Conservation (phyloP, 768 basidiomycete genomes). For the Boletus rubescentipes region DNA sequence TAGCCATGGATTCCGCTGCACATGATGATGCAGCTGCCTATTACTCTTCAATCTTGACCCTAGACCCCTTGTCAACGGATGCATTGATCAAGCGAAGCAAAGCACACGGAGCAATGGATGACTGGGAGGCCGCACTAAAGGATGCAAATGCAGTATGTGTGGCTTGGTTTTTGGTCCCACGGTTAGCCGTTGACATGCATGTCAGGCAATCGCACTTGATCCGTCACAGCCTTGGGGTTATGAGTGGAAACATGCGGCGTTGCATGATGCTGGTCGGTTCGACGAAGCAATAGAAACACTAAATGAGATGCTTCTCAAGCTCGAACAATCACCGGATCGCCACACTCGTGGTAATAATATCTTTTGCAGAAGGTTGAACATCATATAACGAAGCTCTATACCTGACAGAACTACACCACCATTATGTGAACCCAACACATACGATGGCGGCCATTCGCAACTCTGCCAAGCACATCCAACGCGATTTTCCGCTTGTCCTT, state of each 20-base stretch:
- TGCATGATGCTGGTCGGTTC: slow-evolving; percentile 15
- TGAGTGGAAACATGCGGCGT: slow-evolving; percentile 10
- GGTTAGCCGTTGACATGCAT: not conserved
- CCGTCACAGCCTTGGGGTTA: slow-evolving; percentile 8
- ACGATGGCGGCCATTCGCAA: not conserved
- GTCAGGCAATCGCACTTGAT: slow-evolving; percentile 14
- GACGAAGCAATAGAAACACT: slow-evolving; percentile 17
- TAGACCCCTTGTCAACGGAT: not conserved
- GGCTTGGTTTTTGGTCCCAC: not conserved
- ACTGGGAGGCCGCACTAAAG: slow-evolving; percentile 3
- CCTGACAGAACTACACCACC: not conserved
- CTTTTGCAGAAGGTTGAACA: not conserved
- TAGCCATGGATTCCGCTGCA: slow-evolving; percentile 1
- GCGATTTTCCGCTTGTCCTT: slow-evolving; percentile 12
- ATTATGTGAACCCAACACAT: slow-evolving; percentile 7
- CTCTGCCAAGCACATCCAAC: not conserved
- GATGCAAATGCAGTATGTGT: slow-evolving; percentile 15
- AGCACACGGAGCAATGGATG: not conserved
- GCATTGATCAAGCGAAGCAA: slow-evolving; percentile 14
- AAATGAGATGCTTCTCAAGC: slow-evolving; percentile 1
- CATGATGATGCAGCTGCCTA: slow-evolving; percentile 5
- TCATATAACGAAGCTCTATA: not conserved
- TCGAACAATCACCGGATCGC: slow-evolving; percentile 1
- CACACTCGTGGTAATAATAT: slow-evolving; percentile 6
- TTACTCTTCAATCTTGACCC: slow-evolving; percentile 7